Evolutionary conservation across 2,329 filamentous ascomycete genomes (phyloP), one percentile per base, ranked within the genome.

Genomic region (Stemphylium lycopersici): DNA sequence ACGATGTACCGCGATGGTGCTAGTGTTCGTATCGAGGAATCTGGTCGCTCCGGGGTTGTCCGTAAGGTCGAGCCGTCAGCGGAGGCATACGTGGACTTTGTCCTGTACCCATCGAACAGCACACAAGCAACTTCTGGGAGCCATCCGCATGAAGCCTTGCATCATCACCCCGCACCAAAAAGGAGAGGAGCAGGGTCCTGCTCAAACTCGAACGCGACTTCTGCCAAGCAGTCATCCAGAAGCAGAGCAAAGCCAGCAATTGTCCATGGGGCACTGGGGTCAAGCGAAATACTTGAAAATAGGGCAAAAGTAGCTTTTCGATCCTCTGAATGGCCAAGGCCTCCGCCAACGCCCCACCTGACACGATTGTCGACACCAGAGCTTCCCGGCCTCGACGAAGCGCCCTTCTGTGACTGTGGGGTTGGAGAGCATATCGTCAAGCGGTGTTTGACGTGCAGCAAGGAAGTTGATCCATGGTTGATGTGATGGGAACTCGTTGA

Each of bases 331-430:
- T 24, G 58, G 2, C 43, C 50, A 3, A 65, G 53, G n/a, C 65
- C 69, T 31, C 74, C 74, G 6, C 60, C 64, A 12, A 71, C 71
- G n/a, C 72, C 74, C 20, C 67, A 61, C 36, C 47, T 69, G 26
- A 47, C 41, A 15, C 63, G 72, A n/a, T 51, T 76, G 33, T 43
- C 68, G 16, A 71, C 73, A 18, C 74, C 73, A 42, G 73, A 76
- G 4, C 44, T 77, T 10, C 52, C 62, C 3, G 65, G 69, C 6
- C 20, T 73, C 10, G 66, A 66, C 2, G 66, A 65, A 15, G 43
- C 46, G 3, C 52, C 58, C 2, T 77, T 77, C 39, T 77, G 74
- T 48, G 52, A 66, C 44, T 76, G 74, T 43, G 70, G 67, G 48
- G 36, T 47, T 1, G 51, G 49, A 18, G 31, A 44, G 15, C 47